Evolutionary conservation across 179 eudicot species (phyloP).

Genomic region (Camellia oleifera): DNA sequence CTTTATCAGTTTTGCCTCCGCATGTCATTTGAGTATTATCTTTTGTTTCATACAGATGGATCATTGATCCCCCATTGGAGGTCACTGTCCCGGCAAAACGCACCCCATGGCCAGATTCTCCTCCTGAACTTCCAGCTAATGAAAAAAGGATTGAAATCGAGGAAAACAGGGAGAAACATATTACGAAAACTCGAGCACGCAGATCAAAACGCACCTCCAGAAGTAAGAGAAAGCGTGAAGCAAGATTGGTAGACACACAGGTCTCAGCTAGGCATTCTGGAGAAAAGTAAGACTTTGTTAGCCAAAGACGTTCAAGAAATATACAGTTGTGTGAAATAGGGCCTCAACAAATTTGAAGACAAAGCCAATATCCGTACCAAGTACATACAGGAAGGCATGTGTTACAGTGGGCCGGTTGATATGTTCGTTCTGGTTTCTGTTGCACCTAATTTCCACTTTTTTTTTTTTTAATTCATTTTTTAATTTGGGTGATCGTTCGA

Average conservation of each 20-base stretch:
- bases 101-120: constrained; percentile 91
- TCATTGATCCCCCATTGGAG: constrained; percentile 78
- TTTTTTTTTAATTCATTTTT: not conserved
- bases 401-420: constrained; percentile 15
- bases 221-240: constrained; percentile 37
- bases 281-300: constrained; percentile 13
- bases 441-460: not conserved
- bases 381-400: constrained; percentile 13
- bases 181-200: constrained; percentile 31
- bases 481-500: not conserved
- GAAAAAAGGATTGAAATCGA: constrained; percentile 22
- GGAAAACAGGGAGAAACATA: constrained; percentile 34
- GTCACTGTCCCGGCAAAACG: constrained; percentile 83
- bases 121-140: constrained; percentile 63
- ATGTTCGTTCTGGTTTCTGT: constrained; percentile 2
- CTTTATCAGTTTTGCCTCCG: not conserved
- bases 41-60: constrained; percentile 62
- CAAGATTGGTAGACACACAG: constrained; percentile 24
- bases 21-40: not conserved
- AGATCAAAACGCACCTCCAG: constrained; percentile 39
- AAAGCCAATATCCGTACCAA: not conserved
- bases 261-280: constrained; percentile 19
- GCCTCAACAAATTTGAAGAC: constrained; percentile 8
- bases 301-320: not conserved
- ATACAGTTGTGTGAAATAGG: constrained; percentile 16